Base-by-base conservation (phyloP, 139 green algal genomes). In the Nannochloris sp. region DNA sequence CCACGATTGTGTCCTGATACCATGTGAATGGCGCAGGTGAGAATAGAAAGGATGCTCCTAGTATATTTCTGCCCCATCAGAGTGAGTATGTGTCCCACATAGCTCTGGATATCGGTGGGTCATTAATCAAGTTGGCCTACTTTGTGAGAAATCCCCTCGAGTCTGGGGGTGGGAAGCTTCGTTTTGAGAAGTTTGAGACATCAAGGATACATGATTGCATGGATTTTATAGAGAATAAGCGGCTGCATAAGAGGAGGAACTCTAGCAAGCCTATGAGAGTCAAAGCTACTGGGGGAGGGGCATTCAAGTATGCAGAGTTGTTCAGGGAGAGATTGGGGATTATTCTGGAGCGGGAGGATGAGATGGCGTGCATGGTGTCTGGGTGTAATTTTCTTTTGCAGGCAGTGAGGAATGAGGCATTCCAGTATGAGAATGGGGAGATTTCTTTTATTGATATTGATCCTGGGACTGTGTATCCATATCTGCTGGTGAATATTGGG, bases 101-200 rank as follows among this genome's bases (percentile, higher is more conserved):
- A 46, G 91, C 91, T 0, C 56, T 97, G 4, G 91, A 97, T 78
- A 95, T 96, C 55, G 92, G 90, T 3, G 90, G 93, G 19, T 95
- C 86, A 1, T 79, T 99, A 5, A 93, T 99, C 49, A 99, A 99
- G 71, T 72, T 99, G 6, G 82, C 97, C 1, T 99, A 98, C 75
- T 97, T 99, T 75, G 90, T 81, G 0, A 81, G 71, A 8, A 80
- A 89, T 16, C 24, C 29, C 8, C 14, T 21, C 10, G 25, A 24
- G 15, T 24, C 14, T 19, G 29, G 29, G 12, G 61, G 69, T 59
- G 87, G 87, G 12, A 84, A 85, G 54, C 80, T 98, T 57, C 94
- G 98, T 76, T 98, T 99, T 81, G 88, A 96, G 14, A 97, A 98
- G 75, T 99, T 98, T 83, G 90, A 98, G 75, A 97, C 85, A 0